Evolutionary conservation across 2,329 filamentous ascomycete genomes (phyloP).

Genomic region (Arthrobotrys iridis): DNA sequence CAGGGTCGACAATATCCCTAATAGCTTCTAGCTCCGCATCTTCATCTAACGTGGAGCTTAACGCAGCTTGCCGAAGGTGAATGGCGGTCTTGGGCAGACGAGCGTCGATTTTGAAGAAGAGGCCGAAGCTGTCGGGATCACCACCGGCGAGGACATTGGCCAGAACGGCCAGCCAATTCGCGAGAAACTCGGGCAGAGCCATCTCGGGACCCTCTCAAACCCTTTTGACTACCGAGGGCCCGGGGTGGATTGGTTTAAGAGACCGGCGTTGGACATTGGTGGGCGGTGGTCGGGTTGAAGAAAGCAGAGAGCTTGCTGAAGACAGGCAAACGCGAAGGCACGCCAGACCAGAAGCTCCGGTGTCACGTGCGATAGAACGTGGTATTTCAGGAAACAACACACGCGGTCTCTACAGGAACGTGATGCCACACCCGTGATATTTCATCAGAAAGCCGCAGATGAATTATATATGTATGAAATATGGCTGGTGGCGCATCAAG

Average conservation of each 20-base stretch:
- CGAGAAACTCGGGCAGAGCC: constrained; percentile 15
- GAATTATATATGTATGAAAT: too few species aligned
- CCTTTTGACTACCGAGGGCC: not conserved
- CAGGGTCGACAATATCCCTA: constrained; percentile 31
- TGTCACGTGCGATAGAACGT: not conserved
- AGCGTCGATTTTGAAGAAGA: constrained; percentile 37
- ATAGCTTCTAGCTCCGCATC: constrained; percentile 33
- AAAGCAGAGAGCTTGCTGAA: too few species aligned
- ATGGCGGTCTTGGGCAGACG: constrained; percentile 28
- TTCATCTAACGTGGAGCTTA: constrained; percentile 7
- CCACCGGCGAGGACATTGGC: constrained; percentile 27
- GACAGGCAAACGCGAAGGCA: not conserved
- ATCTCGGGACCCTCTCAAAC: not conserved
- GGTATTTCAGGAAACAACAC: not conserved
- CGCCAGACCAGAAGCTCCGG: not conserved
- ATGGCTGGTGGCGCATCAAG: too few species aligned
- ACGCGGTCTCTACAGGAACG: too few species aligned
- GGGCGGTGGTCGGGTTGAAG: not conserved
- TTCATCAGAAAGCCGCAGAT: too few species aligned
- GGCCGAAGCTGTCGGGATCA: constrained; percentile 18
- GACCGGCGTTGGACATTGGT: not conserved
- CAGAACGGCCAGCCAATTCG: constrained; percentile 30
- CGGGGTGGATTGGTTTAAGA: not conserved
- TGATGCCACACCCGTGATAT: too few species aligned
- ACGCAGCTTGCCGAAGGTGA: constrained; percentile 22